Evolutionary conservation across 305 asterid species (phyloP).

Genomic region (Solanum hybrid): DNA sequence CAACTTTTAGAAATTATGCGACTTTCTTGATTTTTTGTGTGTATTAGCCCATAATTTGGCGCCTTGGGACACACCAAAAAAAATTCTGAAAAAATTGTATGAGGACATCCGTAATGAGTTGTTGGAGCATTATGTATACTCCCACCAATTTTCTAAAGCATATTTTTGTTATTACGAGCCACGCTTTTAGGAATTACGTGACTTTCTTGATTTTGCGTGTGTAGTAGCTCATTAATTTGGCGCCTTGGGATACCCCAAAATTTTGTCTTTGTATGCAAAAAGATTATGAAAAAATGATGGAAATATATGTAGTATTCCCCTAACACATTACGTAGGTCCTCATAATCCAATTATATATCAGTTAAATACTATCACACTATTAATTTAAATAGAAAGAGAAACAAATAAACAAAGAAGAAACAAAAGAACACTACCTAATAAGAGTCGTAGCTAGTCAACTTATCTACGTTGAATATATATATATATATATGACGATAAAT

Average conservation of each 20-base stretch:
- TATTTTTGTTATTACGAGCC: no score
- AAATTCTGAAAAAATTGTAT: fast-evolving
- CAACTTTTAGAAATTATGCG: not conserved
- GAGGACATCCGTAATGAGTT: no score
- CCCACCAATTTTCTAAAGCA: no score
- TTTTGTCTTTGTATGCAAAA: not conserved
- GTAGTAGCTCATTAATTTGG: no score
- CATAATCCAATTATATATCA: not conserved
- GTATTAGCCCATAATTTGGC: not conserved
- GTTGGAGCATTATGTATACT: no score
- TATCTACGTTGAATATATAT: not conserved
- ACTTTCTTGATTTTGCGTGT: no score
- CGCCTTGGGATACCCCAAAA: no score
- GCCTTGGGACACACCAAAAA: no score
- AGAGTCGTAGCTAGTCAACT: not conserved
- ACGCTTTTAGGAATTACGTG: no score
- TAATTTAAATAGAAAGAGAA: not conserved
- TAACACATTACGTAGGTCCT: not conserved
- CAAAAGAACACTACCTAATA: not conserved
- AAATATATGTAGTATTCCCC: not conserved
- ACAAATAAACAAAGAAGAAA: not conserved
- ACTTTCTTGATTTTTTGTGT: no score
- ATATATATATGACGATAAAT: no score
- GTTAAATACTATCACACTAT: not conserved
- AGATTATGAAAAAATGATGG: no score